These are phyloP conservation scores for Lagerstroemia speciosa DNA, from an alignment of 345 rosid species.

Conservation along the genomic window DNA sequence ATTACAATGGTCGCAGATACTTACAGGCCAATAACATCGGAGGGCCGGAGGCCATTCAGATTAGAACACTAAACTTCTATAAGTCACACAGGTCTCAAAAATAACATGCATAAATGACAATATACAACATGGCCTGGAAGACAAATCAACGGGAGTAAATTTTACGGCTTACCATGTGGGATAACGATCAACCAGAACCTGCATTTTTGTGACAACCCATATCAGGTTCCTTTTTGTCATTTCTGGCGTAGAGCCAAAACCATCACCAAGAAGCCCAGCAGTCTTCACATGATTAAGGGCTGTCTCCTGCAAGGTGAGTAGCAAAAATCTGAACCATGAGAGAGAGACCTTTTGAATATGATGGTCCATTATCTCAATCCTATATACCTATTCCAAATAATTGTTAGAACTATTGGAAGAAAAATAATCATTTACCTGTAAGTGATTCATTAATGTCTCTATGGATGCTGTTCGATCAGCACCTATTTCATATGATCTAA, in stretches of 20 bases:
- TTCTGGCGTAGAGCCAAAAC: slow-evolving; percentile 92
- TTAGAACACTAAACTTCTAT: too few relatives aligned
- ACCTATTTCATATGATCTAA: slow-evolving; percentile 96
- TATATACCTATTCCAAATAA: not conserved
- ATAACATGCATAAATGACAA: too few relatives aligned
- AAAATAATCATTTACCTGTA: slow-evolving; percentile 48
- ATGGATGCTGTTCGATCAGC: slow-evolving; percentile 96
- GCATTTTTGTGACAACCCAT: slow-evolving; percentile 90
- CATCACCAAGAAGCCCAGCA: slow-evolving; percentile 77
- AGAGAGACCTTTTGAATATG: not conserved
- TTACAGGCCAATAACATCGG: too few relatives aligned
- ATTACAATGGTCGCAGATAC: too few relatives aligned
- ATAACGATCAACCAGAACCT: slow-evolving; percentile 73
- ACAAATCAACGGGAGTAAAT: not conserved
- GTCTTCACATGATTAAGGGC: slow-evolving; percentile 72
- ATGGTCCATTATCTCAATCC: not conserved
- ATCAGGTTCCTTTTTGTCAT: slow-evolving; percentile 77
- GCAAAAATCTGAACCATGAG: not conserved
- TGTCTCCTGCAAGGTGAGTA: slow-evolving; percentile 51
- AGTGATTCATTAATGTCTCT: slow-evolving; percentile 93
- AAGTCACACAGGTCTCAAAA: too few relatives aligned
- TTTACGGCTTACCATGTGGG: slow-evolving; percentile 72
- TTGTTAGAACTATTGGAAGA: not conserved
- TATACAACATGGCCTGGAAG: not conserved
- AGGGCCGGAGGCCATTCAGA: too few relatives aligned